phyloP scores from a whole-genome alignment of 2,329 filamentous ascomycete genomes.

The Stachybotrys echinatus region DNA sequence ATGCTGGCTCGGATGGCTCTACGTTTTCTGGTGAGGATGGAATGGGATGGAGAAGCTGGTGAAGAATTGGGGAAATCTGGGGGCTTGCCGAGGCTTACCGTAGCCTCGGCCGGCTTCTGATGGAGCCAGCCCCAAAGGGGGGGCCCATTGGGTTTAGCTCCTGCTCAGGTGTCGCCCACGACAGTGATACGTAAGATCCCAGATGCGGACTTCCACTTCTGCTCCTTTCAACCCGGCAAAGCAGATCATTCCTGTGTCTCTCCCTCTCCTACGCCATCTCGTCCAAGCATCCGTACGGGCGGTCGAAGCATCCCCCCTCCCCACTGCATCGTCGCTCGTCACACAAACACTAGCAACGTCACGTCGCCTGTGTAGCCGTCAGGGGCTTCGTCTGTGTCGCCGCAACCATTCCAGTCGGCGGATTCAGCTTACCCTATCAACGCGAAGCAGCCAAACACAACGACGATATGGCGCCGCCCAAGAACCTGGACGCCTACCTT shows the following conservation, averaged over 20 bases:
- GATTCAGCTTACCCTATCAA: not conserved
- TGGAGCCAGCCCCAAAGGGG: not conserved
- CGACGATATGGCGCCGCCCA: constrained; percentile 24
- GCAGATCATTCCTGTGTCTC: not conserved
- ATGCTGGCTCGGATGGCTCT: too few relatives aligned
- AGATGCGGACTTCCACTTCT: not conserved
- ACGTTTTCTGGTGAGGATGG: too few relatives aligned
- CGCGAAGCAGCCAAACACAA: not conserved
- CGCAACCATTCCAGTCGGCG: not conserved
- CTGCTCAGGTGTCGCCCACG: too few relatives aligned
- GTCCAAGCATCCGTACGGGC: too few relatives aligned
- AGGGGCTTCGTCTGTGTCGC: not conserved
- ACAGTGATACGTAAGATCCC: not conserved
- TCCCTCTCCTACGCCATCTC: too few relatives aligned
- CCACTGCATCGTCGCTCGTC: too few relatives aligned
- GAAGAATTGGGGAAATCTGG: not conserved
- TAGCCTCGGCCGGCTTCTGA: not conserved
- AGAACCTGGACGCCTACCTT: constrained; percentile 33
- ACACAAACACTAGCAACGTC: not conserved
- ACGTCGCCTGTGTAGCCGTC: not conserved
- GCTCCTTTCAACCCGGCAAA: not conserved
- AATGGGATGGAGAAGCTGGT: too few relatives aligned
- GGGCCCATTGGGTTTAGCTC: not conserved
- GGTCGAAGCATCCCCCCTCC: too few relatives aligned
- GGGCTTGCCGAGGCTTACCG: not conserved